Evolutionary conservation across 805 yeast genomes (phyloP).

Genomic region (Candida vartiovaarae): DNA sequence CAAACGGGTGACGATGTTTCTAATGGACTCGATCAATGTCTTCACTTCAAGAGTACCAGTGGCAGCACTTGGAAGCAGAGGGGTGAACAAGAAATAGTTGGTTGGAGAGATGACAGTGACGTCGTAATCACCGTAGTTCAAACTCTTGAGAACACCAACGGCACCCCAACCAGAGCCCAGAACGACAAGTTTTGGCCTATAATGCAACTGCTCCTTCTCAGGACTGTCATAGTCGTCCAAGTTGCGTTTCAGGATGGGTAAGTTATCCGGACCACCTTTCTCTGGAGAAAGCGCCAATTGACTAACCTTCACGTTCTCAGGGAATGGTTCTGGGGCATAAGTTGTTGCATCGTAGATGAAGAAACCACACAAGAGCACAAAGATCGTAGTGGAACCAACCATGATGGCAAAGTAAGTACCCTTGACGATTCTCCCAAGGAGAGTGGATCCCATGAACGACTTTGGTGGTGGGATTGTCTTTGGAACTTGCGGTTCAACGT

Average conservation of each 20-base stretch:
- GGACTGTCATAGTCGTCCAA: constrained; percentile 51
- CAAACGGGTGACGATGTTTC: constrained; percentile 44
- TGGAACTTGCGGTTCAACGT: constrained; percentile 9
- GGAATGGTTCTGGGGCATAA: constrained; percentile 37
- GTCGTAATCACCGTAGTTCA: constrained; percentile 50
- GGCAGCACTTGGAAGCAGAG: constrained; percentile 62
- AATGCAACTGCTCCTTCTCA: constrained; percentile 36
- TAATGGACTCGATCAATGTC: constrained; percentile 56
- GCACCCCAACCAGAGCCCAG: constrained; percentile 73
- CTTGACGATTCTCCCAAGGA: constrained; percentile 28
- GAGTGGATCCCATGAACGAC: constrained; percentile 21
- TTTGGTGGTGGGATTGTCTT: constrained; percentile 18
- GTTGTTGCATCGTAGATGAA: constrained; percentile 63
- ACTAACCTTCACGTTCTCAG: constrained; percentile 42
- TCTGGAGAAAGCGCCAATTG: constrained; percentile 46
- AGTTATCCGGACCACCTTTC: constrained; percentile 63
- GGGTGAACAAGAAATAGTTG: constrained; percentile 63
- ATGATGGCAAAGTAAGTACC: constrained; percentile 34
- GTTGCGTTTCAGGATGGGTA: constrained; percentile 51
- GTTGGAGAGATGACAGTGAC: constrained; percentile 64
- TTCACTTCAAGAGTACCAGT: constrained; percentile 64
- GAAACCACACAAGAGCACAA: constrained; percentile 38
- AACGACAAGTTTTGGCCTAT: constrained; percentile 51
- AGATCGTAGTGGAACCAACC: constrained; percentile 35
- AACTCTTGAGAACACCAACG: constrained; percentile 46